Conservation (phyloP, 176 grass and related monocot genomes). For the Oropetium thomaeum region DNA sequence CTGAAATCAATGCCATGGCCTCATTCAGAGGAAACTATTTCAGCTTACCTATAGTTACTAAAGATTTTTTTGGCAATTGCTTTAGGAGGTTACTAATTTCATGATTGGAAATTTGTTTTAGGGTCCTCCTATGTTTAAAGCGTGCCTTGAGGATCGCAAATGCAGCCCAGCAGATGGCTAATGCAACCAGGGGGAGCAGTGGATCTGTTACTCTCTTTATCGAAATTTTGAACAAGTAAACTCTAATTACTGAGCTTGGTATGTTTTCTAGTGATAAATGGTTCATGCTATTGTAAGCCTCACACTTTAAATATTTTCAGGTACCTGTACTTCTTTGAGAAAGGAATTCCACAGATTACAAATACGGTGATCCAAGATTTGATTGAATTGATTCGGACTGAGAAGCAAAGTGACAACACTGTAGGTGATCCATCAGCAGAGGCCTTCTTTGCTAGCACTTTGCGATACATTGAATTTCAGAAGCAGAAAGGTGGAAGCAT, state of each 20-base stretch:
- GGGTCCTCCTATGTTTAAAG: constrained; percentile 99
- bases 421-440: constrained; percentile 58
- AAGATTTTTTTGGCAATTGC: neutral
- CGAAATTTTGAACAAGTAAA: constrained; percentile 99
- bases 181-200: constrained; percentile 69
- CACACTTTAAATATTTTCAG: constrained; percentile 38
- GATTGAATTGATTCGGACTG: constrained; percentile 86
- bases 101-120: constrained; percentile 33
- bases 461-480: constrained; percentile 87
- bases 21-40: neutral
- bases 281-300: neutral
- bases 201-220: constrained; percentile 83
- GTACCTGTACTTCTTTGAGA: constrained; percentile 98
- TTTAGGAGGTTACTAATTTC: constrained; percentile 2
- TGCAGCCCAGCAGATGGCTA: constrained; percentile 97
- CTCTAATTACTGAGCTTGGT: constrained; percentile 12
- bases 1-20: neutral
- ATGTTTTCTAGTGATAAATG: constrained; percentile 20
- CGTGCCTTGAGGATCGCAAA: constrained; percentile 96
- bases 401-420: constrained; percentile 71
- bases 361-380: constrained; percentile 85
- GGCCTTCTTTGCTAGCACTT: constrained; percentile 93
- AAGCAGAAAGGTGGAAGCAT: constrained; percentile 92
- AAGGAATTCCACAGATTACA: constrained; percentile 92
- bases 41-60: constrained; percentile 2